Conservation (phyloP, 2,329 filamentous ascomycete species). For the Chaetothyriales sp. region DNA sequence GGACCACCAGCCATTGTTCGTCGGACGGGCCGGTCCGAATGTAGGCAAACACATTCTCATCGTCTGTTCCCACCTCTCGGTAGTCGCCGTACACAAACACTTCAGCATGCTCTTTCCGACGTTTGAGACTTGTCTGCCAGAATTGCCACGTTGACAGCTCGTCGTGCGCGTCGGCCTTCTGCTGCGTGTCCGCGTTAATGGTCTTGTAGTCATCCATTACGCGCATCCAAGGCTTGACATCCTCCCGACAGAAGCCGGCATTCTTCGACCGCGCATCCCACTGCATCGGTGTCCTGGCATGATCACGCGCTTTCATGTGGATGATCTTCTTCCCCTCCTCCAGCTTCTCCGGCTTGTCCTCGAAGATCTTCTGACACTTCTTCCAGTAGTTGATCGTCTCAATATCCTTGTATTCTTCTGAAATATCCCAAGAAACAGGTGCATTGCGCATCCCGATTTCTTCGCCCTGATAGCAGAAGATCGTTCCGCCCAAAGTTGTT, state of each 20-base stretch:
- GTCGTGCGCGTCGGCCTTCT: conserved; percentile 19
- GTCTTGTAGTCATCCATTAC: conserved; percentile 41
- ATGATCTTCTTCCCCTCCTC: conserved; percentile 20
- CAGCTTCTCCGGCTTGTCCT: conserved; percentile 15
- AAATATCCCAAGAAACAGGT: conserved; percentile 41
- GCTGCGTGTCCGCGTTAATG: conserved; percentile 47
- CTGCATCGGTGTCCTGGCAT: conserved; percentile 22
- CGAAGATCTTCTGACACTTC: conserved; percentile 21
- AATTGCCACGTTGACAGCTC: conserved; percentile 18
- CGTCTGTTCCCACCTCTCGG: conserved; percentile 11
- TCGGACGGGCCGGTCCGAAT: conserved; percentile 6
- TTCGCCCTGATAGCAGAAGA: conserved; percentile 58
- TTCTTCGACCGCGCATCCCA: conserved; percentile 10
- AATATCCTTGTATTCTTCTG: conserved; percentile 50
- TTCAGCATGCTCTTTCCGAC: no score
- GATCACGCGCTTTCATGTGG: conserved; percentile 21
- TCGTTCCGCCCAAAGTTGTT: conserved; percentile 39
- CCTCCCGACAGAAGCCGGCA: conserved; percentile 15
- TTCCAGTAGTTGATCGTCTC: conserved; percentile 46
- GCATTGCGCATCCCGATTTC: conserved; percentile 51
- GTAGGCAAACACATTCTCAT: conserved; percentile 14
- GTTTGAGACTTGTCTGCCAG: conserved; percentile 19
- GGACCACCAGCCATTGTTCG: conserved; percentile 15
- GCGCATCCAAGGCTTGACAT: conserved; percentile 44
- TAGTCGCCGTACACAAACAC: conserved; percentile 19